These are phyloP conservation scores for Leishmania tarentolae DNA, from an alignment of 208 protist genomes.

Conservation along the genomic window DNA sequence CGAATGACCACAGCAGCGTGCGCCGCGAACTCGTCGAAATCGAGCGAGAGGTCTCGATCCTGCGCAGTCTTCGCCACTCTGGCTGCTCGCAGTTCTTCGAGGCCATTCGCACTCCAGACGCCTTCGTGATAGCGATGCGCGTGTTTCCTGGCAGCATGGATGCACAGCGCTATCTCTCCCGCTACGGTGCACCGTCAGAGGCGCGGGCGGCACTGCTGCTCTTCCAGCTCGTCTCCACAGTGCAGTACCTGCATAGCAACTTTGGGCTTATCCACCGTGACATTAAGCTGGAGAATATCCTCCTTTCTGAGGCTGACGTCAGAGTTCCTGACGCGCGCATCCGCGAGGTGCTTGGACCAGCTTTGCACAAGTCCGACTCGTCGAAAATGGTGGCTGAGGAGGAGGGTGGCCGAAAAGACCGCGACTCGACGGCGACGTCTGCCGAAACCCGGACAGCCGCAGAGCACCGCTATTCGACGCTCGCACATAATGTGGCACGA, in stretches of 20 bases:
- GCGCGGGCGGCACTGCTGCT: constrained; percentile 59
- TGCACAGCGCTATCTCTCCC: constrained; percentile 59
- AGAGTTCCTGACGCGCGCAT: constrained; percentile 35
- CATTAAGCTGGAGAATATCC: constrained; percentile 85
- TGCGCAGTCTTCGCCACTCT: constrained; percentile 66
- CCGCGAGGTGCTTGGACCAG: constrained; percentile 40
- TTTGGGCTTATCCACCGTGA: constrained; percentile 81
- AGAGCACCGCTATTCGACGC: constrained; percentile 4
- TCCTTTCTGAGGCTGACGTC: constrained; percentile 53
- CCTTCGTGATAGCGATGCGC: constrained; percentile 83
- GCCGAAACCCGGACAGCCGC: constrained; percentile 1
- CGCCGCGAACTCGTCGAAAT: constrained; percentile 61
- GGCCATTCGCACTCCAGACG: constrained; percentile 70
- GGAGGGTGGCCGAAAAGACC: neutral
- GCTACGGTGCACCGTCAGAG: constrained; percentile 65
- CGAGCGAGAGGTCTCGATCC: constrained; percentile 73
- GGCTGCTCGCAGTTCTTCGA: constrained; percentile 77
- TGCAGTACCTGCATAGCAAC: constrained; percentile 71
- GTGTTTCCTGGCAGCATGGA: constrained; percentile 69
- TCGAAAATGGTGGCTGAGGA: neutral
- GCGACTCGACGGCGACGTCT: neutral
- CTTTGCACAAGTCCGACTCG: constrained; percentile 30
- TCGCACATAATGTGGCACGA: constrained; percentile 24
- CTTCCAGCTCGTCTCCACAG: constrained; percentile 72
- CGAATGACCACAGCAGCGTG: constrained; percentile 17